These are phyloP conservation scores for Ogataea henricii DNA, from an alignment of 805 yeast species.

Conservation along the genomic window DNA sequence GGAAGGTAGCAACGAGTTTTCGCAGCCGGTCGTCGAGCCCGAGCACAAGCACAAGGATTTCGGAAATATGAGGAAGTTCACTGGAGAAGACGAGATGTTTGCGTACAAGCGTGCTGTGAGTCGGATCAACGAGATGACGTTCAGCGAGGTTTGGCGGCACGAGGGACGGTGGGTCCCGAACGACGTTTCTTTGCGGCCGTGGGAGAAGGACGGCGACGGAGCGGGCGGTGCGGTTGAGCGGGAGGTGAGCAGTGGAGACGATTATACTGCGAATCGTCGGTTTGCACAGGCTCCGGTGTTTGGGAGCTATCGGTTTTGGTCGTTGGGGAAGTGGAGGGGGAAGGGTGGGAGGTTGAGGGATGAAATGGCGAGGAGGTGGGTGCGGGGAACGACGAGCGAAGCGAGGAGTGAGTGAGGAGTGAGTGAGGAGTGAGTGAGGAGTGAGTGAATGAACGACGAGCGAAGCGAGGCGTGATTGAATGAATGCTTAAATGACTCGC, in stretches of 20 bases:
- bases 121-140: conserved; percentile 48
- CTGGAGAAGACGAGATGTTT: conserved; percentile 77
- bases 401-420: too few species aligned
- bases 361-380: conserved; percentile 58
- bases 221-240: background rate
- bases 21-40: conserved; percentile 19
- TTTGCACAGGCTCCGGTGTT: conserved; percentile 42
- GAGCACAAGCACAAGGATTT: conserved; percentile 38
- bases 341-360: conserved; percentile 51
- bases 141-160: conserved; percentile 47
- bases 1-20: conserved; percentile 41
- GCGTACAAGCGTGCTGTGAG: conserved; percentile 73
- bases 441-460: background rate
- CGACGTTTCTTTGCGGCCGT: conserved; percentile 53
- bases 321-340: conserved; percentile 62
- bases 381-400: conserved; percentile 38
- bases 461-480: background rate
- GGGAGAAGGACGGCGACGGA: conserved; percentile 43
- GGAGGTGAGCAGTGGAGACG: conserved; percentile 1
- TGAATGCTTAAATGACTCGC: background rate
- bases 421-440: background rate
- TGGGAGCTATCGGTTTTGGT: conserved; percentile 59
- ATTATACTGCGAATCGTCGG: conserved; percentile 11
- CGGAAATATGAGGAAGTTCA: conserved; percentile 55
- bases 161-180: conserved; percentile 57